These are phyloP conservation scores for Echinosophora koreensis DNA, from an alignment of 306 rosid species.

Conservation along the genomic window DNA sequence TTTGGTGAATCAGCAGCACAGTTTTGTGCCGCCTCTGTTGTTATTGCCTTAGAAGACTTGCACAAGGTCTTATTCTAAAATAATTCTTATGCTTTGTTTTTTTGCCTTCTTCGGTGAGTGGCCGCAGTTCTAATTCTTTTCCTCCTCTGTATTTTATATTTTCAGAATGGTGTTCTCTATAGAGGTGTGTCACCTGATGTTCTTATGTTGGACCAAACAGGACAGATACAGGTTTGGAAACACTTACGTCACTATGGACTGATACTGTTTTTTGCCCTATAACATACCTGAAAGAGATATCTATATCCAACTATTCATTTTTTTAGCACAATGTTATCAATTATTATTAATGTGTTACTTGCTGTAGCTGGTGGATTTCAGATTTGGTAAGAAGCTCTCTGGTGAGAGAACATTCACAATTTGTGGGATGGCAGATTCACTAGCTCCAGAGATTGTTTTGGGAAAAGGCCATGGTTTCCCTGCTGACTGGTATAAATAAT, in stretches of 20 bases:
- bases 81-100: not conserved
- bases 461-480: constrained; percentile 96
- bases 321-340: constrained; percentile 26
- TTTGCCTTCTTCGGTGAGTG: constrained; percentile 34
- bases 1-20: constrained; percentile 75
- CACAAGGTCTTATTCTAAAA: constrained; percentile 74
- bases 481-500: constrained; percentile 83
- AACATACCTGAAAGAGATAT: constrained; percentile 1
- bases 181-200: constrained; percentile 93
- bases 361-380: constrained; percentile 86
- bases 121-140: constrained; percentile 35
- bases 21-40: constrained; percentile 80
- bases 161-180: constrained; percentile 90
- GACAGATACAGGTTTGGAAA: constrained; percentile 75
- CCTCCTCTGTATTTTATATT: constrained; percentile 41
- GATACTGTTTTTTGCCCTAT: constrained; percentile 9
- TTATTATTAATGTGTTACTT: constrained; percentile 37
- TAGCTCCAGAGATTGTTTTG: constrained; percentile 93
- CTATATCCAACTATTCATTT: constrained; percentile 23
- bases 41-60: constrained; percentile 76
- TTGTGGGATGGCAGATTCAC: constrained; percentile 85
- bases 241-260: constrained; percentile 7
- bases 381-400: constrained; percentile 77
- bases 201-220: constrained; percentile 84
- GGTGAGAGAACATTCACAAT: constrained; percentile 90